Conservation (phyloP, 768 basidiomycete species). For the Serendipita sp. region DNA sequence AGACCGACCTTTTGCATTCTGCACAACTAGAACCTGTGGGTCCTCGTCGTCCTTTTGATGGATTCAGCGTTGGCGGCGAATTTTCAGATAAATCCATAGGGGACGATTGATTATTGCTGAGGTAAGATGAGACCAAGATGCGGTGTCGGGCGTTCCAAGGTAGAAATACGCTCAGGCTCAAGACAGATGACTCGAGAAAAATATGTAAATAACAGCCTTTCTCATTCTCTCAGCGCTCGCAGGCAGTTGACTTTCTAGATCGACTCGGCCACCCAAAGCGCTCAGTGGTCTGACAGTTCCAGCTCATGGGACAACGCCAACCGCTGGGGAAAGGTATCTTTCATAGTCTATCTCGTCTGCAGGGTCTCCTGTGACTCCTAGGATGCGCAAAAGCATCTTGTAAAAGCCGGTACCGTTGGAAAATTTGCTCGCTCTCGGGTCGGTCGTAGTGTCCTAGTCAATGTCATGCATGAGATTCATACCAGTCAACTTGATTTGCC, state of each 20-base stretch:
- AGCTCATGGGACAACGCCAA: constrained; percentile 13
- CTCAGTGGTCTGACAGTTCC: too few species aligned
- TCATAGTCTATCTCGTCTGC: constrained; percentile 29
- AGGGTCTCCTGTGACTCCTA: constrained; percentile 30
- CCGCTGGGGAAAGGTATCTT: constrained; percentile 24
- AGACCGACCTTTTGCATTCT: background rate
- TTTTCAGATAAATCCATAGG: background rate
- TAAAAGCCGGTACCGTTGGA: constrained; percentile 30
- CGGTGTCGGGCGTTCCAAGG: too few species aligned
- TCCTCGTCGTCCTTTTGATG: background rate
- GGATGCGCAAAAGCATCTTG: constrained; percentile 27
- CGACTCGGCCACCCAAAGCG: too few species aligned
- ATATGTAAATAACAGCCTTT: too few species aligned
- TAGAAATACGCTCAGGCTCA: too few species aligned
- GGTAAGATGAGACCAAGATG: background rate
- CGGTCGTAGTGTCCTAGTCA: constrained; percentile 19
- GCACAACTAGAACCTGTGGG: background rate
- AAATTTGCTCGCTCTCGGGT: constrained; percentile 18
- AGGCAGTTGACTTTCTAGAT: too few species aligned
- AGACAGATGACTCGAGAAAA: too few species aligned
- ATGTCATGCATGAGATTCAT: constrained; percentile 16
- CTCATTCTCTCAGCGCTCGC: too few species aligned
- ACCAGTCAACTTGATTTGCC: background rate
- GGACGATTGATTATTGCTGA: background rate
- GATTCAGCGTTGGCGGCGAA: background rate